Evolutionary conservation across 257 asterid genomes (phyloP), one percentile per base, ranked within the genome.

Genomic region (Ilex aquifolium): DNA sequence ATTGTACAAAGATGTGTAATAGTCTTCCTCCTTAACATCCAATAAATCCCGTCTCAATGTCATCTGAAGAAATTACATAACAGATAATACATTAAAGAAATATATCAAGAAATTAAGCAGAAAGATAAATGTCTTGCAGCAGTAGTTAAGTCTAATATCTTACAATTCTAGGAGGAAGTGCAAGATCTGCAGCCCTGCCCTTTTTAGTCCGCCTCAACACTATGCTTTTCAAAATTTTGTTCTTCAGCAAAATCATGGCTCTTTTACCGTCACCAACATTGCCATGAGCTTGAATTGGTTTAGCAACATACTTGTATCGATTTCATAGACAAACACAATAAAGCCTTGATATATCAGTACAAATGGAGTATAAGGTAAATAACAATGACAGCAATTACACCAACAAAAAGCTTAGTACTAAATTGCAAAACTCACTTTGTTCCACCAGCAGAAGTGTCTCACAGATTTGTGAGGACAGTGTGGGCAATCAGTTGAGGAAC

Each of bases 391-490:
- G 56, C 40, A 62, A 31, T 8, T 56, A n/a, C 17, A 66, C 15
- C 67, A n/a, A 58, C 31, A 40, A 48, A 27, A 30, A 48, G n/a
- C 27, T 49, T 69, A 32, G 55, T 21, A 60, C 60, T 62, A 31
- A 49, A 61, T 63, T 40, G 44, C n/a, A 57, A 6, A 64, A 76
- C 95, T 80, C 67, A 91, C 98, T 80, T 68, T 87, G 72, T 86
- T 88, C 98, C 98, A 92, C 98, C 98, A 92, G 80, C 98, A 92
- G 65, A 92, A 92, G 75, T 92, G 97, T 14, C 98, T 78, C 49
- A 87, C 88, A 72, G 81, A 68, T 77, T 74, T 85, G 79, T 92
- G 98, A 56, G 80, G 79, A 73, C 98, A 92, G 52, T 78, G 71
- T 17, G 88, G 72, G 67, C 98, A 92, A 10, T 83, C 91, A 60